A percentile compares a stretch with the other conserved stretches of the same genome.
Evolutionary conservation across 2,329 filamentous ascomycete species (phyloP).

Genomic region (Pseudogymnoascus sp.): DNA sequence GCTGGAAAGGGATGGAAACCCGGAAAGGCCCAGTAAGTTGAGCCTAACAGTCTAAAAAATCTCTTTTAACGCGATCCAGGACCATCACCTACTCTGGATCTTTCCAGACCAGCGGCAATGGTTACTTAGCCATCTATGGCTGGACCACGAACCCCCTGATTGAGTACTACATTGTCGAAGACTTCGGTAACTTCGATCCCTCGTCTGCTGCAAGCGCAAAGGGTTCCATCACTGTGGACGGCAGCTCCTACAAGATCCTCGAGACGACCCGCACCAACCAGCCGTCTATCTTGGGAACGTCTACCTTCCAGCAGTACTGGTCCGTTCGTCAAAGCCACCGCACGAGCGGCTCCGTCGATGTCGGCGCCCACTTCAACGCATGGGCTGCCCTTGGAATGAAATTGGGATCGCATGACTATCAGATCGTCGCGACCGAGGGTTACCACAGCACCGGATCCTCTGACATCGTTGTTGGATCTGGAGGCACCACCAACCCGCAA

Average conservation of each 20-base stretch:
- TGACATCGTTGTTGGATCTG: not conserved
- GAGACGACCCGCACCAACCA: not conserved
- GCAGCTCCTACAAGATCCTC: constrained; percentile 39
- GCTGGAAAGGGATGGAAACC: too few relatives aligned
- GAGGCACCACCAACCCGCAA: not conserved
- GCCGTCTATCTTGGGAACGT: constrained; percentile 32
- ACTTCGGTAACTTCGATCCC: constrained; percentile 42
- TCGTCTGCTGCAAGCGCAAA: constrained; percentile 29
- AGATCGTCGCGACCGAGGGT: too few relatives aligned
- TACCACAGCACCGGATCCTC: too few relatives aligned
- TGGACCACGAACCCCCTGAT: constrained; percentile 42
- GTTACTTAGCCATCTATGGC: constrained; percentile 48
- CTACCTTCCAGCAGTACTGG: constrained; percentile 44
- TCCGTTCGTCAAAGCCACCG: constrained; percentile 31
- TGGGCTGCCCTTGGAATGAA: too few relatives aligned
- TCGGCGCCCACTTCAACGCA: too few relatives aligned
- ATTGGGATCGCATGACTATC: too few relatives aligned
- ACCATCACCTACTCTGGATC: constrained; percentile 34
- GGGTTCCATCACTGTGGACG: constrained; percentile 44
- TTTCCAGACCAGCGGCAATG: constrained; percentile 30
- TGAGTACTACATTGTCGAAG: constrained; percentile 51
- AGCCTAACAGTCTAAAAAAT: too few relatives aligned
- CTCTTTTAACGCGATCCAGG: not conserved
- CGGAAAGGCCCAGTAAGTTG: too few relatives aligned
- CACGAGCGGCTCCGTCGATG: too few relatives aligned